phyloP scores from a whole-genome alignment of 129 eudicot genomes.

The Calendula officinalis region DNA sequence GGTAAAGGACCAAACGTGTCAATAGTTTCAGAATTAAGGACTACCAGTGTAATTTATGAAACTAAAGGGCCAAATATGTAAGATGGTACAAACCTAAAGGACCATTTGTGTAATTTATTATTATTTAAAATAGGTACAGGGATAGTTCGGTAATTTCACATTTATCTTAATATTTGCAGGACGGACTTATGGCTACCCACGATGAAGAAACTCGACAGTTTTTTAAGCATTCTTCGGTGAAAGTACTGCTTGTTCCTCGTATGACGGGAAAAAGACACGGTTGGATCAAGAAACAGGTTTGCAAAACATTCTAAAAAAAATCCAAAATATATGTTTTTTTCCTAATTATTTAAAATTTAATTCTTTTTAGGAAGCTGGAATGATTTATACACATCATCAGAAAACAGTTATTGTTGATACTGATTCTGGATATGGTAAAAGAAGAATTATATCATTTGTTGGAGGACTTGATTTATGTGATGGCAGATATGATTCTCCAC shows the following conservation, averaged over 20 bases:
- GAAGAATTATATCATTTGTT: constrained; percentile 76
- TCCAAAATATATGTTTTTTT: background rate
- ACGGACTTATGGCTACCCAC: constrained; percentile 96
- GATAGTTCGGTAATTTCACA: background rate
- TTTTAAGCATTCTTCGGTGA: constrained; percentile 92
- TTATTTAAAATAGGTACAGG: background rate
- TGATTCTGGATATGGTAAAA: constrained; percentile 81
- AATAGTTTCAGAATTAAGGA: no score
- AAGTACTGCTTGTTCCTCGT: constrained; percentile 90
- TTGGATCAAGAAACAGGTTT: constrained; percentile 80
- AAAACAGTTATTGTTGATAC: constrained; percentile 92
- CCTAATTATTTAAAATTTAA: background rate
- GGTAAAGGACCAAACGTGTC: no score
- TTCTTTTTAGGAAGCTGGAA: constrained; percentile 67
- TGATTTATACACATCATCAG: constrained; percentile 90
- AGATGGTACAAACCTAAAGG: no score
- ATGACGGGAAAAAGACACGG: constrained; percentile 86
- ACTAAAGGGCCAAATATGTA: no score
- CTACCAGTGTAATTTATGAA: no score
- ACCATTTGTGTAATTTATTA: no score
- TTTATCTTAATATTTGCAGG: constrained; percentile 43
- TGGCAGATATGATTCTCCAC: constrained; percentile 92
- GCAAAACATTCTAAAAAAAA: constrained; percentile 16
- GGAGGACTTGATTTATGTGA: constrained; percentile 95
- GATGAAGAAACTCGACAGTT: constrained; percentile 97